phyloP scores from a whole-genome alignment of 2,329 filamentous ascomycete genomes.

The Pseudogymnoascus sp. region DNA sequence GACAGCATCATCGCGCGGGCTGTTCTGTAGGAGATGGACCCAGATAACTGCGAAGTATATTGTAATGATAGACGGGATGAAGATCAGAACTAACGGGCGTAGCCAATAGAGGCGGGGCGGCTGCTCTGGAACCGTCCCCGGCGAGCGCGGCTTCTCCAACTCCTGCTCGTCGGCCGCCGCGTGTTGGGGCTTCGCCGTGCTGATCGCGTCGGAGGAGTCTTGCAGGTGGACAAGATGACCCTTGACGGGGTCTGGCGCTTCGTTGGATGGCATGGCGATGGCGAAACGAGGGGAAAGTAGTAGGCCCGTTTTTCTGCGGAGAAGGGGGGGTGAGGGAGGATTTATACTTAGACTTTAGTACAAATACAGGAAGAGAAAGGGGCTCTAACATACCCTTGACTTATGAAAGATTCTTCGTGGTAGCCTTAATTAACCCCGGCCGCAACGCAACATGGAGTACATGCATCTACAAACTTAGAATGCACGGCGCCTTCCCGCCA shows the following conservation, averaged over 20 bases:
- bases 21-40: background rate
- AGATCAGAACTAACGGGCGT: background rate
- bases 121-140: background rate
- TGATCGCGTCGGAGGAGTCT: background rate
- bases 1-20: background rate
- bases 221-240: background rate
- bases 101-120: background rate
- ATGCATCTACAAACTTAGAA: no score
- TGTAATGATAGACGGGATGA: background rate
- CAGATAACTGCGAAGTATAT: background rate
- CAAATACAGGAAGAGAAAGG: no score
- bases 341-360: no score
- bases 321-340: no score
- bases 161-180: background rate
- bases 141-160: background rate
- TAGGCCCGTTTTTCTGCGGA: no score
- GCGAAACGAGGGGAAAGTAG: no score
- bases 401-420: no score
- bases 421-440: no score
- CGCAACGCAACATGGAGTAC: no score
- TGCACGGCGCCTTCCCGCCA: no score
- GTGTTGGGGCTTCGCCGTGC: background rate
- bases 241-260: background rate
- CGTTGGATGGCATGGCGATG: no score
- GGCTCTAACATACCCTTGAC: no score